Percentiles rank a stretch among this genome's conserved stretches.
Conservation (phyloP, 2,329 filamentous ascomycete genomes). For the Sphaerulina vaccinii region DNA sequence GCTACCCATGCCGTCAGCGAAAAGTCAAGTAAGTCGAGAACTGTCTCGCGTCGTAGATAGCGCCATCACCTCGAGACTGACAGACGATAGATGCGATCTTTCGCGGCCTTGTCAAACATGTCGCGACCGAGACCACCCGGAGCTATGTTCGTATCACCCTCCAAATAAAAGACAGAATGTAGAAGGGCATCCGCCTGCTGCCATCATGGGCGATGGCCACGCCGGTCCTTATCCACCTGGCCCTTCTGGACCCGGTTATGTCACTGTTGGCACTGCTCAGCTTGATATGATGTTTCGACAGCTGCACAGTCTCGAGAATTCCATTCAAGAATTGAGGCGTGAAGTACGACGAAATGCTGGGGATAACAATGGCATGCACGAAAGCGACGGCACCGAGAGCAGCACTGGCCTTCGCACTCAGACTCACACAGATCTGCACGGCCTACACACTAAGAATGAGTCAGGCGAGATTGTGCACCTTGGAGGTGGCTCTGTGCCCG, state of each 20-base stretch:
- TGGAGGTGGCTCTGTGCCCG: constrained; percentile 61
- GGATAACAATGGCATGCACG: constrained; percentile 16
- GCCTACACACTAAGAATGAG: constrained; percentile 61
- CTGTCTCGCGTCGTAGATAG: background rate
- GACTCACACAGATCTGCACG: constrained; percentile 51
- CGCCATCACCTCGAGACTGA: background rate
- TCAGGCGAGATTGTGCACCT: constrained; percentile 57
- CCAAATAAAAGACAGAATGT: constrained; percentile 39
- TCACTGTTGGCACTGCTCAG: constrained; percentile 40
- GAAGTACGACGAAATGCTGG: constrained; percentile 31
- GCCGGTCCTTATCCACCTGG: constrained; percentile 15
- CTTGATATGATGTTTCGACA: constrained; percentile 51
- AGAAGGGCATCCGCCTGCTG: constrained; percentile 21
- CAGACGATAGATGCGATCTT: constrained; percentile 44
- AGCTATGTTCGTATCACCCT: constrained; percentile 46
- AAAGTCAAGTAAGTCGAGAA: constrained; percentile 36
- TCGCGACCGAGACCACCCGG: constrained; percentile 52
- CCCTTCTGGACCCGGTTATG: constrained; percentile 21
- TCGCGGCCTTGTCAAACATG: constrained; percentile 52
- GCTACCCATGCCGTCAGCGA: constrained; percentile 50
- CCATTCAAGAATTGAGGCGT: constrained; percentile 44
- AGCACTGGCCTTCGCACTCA: constrained; percentile 15
- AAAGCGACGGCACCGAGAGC: constrained; percentile 23
- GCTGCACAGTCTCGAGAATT: constrained; percentile 49
- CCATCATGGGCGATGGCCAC: constrained; percentile 22